Conservation (phyloP, 495 filamentous ascomycete genomes). For the Evernia prunastri region DNA sequence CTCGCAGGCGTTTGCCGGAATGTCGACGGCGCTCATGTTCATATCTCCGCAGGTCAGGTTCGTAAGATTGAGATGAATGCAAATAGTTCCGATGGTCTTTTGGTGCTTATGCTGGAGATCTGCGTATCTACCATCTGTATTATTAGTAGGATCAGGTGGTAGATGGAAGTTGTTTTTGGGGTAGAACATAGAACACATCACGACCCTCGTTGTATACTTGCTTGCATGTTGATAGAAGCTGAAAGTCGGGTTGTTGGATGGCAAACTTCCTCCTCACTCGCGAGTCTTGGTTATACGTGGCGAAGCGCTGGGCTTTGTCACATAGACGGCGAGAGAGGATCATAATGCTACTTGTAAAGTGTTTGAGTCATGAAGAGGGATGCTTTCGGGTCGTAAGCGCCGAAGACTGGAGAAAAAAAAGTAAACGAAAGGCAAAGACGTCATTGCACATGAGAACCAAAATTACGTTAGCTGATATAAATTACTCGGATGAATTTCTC, state of each 20-base stretch:
- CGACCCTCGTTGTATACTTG: neutral
- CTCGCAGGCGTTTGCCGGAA: neutral
- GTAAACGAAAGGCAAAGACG: too few relatives aligned
- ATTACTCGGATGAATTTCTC: too few relatives aligned
- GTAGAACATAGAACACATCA: neutral
- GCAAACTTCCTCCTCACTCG: neutral
- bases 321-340: neutral
- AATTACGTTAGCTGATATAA: too few relatives aligned
- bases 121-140: neutral
- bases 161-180: neutral
- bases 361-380: too few relatives aligned
- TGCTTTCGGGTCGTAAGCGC: too few relatives aligned
- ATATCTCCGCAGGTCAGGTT: neutral
- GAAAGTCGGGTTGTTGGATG: neutral
- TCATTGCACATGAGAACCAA: too few relatives aligned
- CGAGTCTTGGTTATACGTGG: neutral
- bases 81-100: neutral
- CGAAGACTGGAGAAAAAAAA: too few relatives aligned
- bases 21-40: neutral
- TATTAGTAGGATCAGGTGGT: neutral
- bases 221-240: neutral
- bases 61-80: neutral
- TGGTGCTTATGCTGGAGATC: neutral
- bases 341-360: neutral
- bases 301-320: neutral